These are phyloP conservation scores for Gossypium thurberi DNA, from an alignment of 345 rosid species.

Conservation along the genomic window DNA sequence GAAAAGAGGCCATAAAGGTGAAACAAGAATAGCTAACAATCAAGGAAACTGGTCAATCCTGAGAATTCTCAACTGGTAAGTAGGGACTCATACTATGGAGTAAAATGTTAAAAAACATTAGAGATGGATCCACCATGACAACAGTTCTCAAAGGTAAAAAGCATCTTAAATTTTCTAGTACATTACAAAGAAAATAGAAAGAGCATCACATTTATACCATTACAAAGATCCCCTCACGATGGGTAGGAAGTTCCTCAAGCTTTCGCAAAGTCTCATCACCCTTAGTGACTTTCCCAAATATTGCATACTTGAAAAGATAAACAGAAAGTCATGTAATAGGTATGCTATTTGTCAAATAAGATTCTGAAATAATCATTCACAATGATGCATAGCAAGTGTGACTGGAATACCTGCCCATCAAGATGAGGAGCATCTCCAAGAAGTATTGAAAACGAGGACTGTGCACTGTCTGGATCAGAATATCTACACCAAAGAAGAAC, in stretches of 20 bases:
- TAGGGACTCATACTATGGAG: not conserved
- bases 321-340: conserved; percentile 9
- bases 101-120: not conserved
- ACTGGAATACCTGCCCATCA: conserved; percentile 57
- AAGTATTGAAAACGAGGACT: conserved; percentile 91
- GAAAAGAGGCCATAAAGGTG: not conserved
- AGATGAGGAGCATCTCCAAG: conserved; percentile 98
- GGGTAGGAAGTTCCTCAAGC: conserved; percentile 89
- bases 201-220: conserved; percentile 45
- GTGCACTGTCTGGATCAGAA: conserved; percentile 82
- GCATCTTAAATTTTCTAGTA: not conserved
- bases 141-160: not conserved
- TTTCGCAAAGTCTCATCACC: conserved; percentile 83
- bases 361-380: conserved; percentile 6
- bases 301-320: conserved; percentile 60
- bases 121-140: not conserved
- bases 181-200: conserved; percentile 3
- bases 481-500: conserved; percentile 32
- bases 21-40: not conserved
- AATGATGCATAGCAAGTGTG: conserved; percentile 10
- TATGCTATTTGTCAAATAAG: conserved; percentile 2
- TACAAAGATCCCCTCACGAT: conserved; percentile 82
- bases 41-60: not conserved
- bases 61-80: not conserved
- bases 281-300: conserved; percentile 93